These are phyloP conservation scores for Straminergon stramineum DNA, from an alignment of 225 moss, liverwort and hornwort genomes.

Conservation along the genomic window DNA sequence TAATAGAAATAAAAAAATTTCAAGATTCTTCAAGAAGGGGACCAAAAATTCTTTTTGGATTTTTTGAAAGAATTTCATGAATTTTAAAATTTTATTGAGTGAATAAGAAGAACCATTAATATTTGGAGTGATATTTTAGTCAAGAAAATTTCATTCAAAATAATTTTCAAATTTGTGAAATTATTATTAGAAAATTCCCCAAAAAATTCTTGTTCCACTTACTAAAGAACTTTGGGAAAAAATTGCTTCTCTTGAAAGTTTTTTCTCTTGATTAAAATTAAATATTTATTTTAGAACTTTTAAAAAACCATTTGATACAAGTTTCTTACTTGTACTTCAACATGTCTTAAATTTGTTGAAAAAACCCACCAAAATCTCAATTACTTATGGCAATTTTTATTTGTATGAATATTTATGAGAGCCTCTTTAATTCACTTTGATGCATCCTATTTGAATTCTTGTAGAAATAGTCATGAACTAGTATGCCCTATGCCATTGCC, in stretches of 20 bases:
- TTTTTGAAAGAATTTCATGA: background rate
- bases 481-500: too few species aligned
- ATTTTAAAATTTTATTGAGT: background rate
- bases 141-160: background rate
- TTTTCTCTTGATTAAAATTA: background rate
- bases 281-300: too few species aligned
- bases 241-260: background rate
- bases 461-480: too few species aligned
- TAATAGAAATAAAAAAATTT: too few species aligned
- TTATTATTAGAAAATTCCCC: rapidly evolving
- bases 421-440: background rate
- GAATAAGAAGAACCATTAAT: too few species aligned
- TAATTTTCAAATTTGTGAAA: background rate
- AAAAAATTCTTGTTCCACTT: background rate
- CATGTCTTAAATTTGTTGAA: background rate
- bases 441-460: background rate
- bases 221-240: background rate
- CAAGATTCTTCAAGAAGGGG: too few species aligned
- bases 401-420: background rate
- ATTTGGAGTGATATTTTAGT: too few species aligned
- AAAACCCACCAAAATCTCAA: background rate
- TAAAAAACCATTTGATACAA: background rate
- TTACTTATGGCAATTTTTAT: background rate
- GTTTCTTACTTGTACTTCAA: background rate
- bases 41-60: rapidly evolving